Evolutionary conservation across 768 basidiomycete species (phyloP).

Genomic region (Rhizopogon rudus): DNA sequence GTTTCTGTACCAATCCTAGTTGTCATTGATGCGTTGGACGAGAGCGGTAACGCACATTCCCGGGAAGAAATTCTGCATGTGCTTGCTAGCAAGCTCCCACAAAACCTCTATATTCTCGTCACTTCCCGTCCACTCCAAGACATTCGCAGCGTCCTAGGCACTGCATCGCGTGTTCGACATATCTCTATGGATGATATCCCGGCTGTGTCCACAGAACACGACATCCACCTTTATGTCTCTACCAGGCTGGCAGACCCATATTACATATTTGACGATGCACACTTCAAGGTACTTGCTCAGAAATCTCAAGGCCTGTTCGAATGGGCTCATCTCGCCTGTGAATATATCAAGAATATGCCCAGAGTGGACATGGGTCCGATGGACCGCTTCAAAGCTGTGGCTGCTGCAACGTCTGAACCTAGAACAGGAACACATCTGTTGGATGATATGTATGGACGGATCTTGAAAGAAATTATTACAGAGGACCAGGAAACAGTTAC

Average conservation of each 20-base stretch:
- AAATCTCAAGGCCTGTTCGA: conserved; percentile 5
- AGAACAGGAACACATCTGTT: background rate
- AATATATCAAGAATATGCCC: background rate
- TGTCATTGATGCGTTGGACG: conserved; percentile 16
- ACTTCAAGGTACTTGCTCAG: background rate
- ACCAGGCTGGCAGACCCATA: too few relatives aligned
- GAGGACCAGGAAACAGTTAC: background rate
- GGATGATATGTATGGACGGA: background rate
- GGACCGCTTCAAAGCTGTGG: background rate
- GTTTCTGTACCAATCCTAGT: conserved; percentile 14
- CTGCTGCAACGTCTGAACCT: background rate
- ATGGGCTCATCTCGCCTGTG: conserved; percentile 5
- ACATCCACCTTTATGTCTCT: too few relatives aligned
- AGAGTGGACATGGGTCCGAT: background rate
- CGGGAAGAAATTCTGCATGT: conserved; percentile 10
- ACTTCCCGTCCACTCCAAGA: too few relatives aligned
- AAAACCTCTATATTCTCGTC: background rate
- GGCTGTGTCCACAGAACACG: too few relatives aligned
- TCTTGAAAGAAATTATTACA: background rate
- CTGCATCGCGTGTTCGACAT: too few relatives aligned
- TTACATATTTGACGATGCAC: background rate
- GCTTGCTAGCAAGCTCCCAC: background rate
- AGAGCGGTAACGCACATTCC: background rate
- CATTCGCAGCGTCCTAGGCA: too few relatives aligned
- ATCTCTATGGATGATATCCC: too few relatives aligned